Evolutionary conservation across 768 basidiomycete species (phyloP).

Genomic region (Gloeostereum incarnatum): DNA sequence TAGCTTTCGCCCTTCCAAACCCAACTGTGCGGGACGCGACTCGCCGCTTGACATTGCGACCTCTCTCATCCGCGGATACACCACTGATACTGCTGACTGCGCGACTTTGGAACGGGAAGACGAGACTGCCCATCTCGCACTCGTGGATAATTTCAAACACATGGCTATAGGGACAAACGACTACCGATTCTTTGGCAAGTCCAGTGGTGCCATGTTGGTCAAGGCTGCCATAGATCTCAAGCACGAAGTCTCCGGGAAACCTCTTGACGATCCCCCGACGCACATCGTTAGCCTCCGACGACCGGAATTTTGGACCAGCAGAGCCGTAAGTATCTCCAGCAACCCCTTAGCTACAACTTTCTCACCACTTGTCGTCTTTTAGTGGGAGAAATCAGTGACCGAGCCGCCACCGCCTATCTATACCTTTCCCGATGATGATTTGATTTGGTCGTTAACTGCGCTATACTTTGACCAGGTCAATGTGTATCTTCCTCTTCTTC

Average conservation of each 20-base stretch:
- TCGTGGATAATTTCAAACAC: conserved; percentile 25
- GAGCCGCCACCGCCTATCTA: not conserved
- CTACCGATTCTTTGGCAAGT: conserved; percentile 45
- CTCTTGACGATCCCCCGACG: not conserved
- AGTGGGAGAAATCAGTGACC: not conserved
- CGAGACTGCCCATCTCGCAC: conserved; percentile 20
- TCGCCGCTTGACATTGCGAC: conserved; percentile 6
- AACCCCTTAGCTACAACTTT: too few species aligned
- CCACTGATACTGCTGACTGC: not conserved
- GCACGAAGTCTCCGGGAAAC: conserved; percentile 23
- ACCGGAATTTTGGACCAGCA: conserved; percentile 9
- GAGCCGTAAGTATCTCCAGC: conserved; percentile 21
- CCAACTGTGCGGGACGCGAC: not conserved
- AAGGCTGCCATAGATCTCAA: conserved; percentile 28
- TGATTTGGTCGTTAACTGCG: conserved; percentile 32
- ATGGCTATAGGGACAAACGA: conserved; percentile 24
- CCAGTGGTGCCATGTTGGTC: conserved; percentile 45
- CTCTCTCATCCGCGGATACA: conserved; percentile 20
- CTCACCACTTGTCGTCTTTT: too few species aligned
- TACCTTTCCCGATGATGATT: conserved; percentile 21
- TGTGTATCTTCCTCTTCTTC: conserved; percentile 34
- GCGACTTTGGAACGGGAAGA: conserved; percentile 19
- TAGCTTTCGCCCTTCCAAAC: not conserved
- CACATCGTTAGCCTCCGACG: not conserved
- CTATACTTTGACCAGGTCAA: conserved; percentile 37